Evolutionary conservation across 2,329 filamentous ascomycete species (phyloP).

Genomic region (Aspergillus sp.): DNA sequence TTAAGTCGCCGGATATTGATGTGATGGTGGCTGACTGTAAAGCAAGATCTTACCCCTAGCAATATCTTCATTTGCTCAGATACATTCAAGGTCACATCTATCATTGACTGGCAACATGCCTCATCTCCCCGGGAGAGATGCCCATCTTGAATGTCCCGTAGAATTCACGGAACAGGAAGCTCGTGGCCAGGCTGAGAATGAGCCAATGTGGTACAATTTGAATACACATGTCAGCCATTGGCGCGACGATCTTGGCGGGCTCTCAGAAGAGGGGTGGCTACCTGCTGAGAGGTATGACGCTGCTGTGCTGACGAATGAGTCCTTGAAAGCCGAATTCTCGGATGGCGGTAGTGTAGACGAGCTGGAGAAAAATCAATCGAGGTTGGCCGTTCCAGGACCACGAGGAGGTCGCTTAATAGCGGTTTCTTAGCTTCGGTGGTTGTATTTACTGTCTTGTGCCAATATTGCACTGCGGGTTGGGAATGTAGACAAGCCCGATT

Average conservation of each 20-base stretch:
- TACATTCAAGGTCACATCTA: slow-evolving; percentile 10
- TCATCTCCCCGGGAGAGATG: slow-evolving; percentile 6
- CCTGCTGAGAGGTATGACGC: slow-evolving; percentile 3
- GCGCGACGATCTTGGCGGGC: slow-evolving; percentile 10
- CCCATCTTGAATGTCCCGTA: slow-evolving; percentile 7
- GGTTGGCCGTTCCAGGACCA: background rate
- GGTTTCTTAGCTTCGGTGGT: too few species aligned
- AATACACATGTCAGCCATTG: slow-evolving; percentile 13
- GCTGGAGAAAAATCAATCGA: background rate
- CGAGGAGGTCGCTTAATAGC: background rate
- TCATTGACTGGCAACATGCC: slow-evolving; percentile 19
- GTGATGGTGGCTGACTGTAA: slow-evolving; percentile 1
- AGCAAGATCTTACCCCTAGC: slow-evolving; percentile 13
- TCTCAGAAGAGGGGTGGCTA: slow-evolving; percentile 13
- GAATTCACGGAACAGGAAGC: slow-evolving; percentile 8
- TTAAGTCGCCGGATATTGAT: background rate
- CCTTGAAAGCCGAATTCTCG: background rate
- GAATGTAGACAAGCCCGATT: too few species aligned
- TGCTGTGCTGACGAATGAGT: slow-evolving; percentile 1
- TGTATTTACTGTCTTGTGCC: too few species aligned
- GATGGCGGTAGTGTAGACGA: background rate
- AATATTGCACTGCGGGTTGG: too few species aligned
- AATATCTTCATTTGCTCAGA: slow-evolving; percentile 16
- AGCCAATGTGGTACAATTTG: slow-evolving; percentile 12
- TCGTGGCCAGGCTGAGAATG: slow-evolving; percentile 8